Evolutionary conservation across 148 eudicot genomes (phyloP).

Genomic region (Chenopodium album): DNA sequence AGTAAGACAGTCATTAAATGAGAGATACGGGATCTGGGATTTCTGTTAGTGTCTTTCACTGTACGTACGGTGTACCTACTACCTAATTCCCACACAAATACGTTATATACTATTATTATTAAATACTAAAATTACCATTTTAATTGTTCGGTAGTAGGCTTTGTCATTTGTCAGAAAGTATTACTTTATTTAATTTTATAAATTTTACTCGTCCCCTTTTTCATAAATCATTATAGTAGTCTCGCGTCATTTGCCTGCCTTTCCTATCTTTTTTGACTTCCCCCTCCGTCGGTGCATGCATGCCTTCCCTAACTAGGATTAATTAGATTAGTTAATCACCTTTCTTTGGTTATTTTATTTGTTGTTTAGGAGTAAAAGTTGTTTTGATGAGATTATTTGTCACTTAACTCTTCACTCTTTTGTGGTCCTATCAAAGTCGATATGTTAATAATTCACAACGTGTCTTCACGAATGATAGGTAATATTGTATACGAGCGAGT

Average conservation of each 20-base stretch:
- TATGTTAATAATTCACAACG: no score
- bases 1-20: neutral
- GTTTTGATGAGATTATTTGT: no score
- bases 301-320: no score
- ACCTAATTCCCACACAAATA: constrained; percentile 26
- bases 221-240: neutral
- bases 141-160: neutral
- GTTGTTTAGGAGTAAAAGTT: no score
- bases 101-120: neutral
- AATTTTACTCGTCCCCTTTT: neutral
- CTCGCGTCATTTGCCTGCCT: constrained; percentile 1
- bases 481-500: no score
- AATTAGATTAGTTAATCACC: neutral
- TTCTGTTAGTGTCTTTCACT: constrained; percentile 28
- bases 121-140: no score
- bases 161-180: neutral
- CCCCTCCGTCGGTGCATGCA: constrained; percentile 10
- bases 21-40: constrained; percentile 26
- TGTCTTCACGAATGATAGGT: no score
- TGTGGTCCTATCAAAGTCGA: no score
- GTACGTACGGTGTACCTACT: constrained; percentile 51
- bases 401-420: no score
- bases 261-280: constrained; percentile 11
- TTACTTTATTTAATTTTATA: no score
- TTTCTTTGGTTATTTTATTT: neutral